phyloP scores from a whole-genome alignment of 2,329 filamentous ascomycete genomes.

The Metarhizium anisopliae region DNA sequence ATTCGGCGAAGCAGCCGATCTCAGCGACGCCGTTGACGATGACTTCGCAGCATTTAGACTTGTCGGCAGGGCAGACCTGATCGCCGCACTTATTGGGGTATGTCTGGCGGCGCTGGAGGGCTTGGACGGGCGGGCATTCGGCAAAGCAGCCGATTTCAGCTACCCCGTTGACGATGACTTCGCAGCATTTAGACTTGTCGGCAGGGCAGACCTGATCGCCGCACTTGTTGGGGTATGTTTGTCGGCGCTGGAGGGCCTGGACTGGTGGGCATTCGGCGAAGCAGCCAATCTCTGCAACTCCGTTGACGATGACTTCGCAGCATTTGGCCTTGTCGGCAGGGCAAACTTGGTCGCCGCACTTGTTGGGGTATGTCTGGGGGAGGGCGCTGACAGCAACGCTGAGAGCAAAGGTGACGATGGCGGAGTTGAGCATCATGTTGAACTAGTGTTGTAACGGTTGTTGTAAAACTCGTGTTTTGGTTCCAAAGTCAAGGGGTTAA shows the following conservation, averaged over 20 bases:
- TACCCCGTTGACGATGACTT: not conserved
- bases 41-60: not conserved
- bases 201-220: not conserved
- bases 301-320: not conserved
- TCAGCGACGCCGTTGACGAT: not conserved
- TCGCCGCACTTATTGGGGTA: conserved; percentile 6
- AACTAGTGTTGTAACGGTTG: not conserved
- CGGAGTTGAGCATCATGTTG: conserved; percentile 6
- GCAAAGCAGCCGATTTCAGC: conserved; percentile 1
- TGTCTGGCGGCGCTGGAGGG: conserved; percentile 1
- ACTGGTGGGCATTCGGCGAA: not conserved
- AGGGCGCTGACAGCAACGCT: conserved; percentile 3
- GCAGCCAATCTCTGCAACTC: not conserved
- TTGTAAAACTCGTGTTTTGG: not conserved
- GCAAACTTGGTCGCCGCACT: not conserved
- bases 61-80: not conserved
- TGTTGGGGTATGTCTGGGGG: conserved; percentile 7
- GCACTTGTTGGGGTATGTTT: conserved; percentile 6
- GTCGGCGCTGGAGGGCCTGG: not conserved
- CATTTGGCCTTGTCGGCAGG: not conserved
- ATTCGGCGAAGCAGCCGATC: not conserved
- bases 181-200: not conserved
- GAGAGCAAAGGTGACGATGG: conserved; percentile 6
- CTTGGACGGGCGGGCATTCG: not conserved
- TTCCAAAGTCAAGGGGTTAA: not conserved